Base-by-base conservation (phyloP, 1,139 yeast genomes). In the Magnusiomyces fungicola region DNA sequence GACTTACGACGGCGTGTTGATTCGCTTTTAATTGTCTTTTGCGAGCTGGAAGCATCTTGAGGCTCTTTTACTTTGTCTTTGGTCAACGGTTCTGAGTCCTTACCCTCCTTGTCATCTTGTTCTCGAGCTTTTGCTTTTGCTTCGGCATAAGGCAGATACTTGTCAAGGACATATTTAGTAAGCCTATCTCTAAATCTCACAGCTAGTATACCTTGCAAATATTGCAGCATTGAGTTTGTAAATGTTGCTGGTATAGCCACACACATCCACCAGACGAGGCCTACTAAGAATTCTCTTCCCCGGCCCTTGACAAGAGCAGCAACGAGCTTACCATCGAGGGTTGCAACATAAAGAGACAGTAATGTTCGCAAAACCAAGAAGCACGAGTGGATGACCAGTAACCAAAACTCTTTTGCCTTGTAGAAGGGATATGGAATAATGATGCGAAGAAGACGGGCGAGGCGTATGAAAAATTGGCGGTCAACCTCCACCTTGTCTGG, bases 241-340 rank as follows among this genome's bases (percentile, higher is more conserved):
- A 85, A 65, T 1, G 96, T 79, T 1, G 96, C 95, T 0, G 97
- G 97, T 4, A 89, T 66, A 5, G 97, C 96, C 16, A 90, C 72
- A 23, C 80, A 61, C 83, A 90, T 79, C 97, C 97, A 90, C 63
- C 79, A 74, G 0, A 79, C 74, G 52, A 89, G 69, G 43, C 84
- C 73, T 56, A 75, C 73, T 50, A 83, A 69, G 61, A 90, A 90
- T 46, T 73, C 74, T 46, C 72, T 72, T 50, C 89, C 83, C 48
- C 76, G 74, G 55, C 84, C 88, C 40, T 83, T 77, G 32, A 90
- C 88, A 55, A 90, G 73, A 1, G 89, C 80, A 0, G 96, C 89
- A 3, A 90, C 96, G 49, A 90, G 71, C 60, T 75, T 73, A 58
- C 97, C 97, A 65, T 90, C 97, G 53, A 90, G 72, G 18, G 83